Evolutionary conservation across 2,329 filamentous ascomycete species (phyloP), one percentile per base, ranked within the genome.

Genomic region (Colletotrichum navitas): DNA sequence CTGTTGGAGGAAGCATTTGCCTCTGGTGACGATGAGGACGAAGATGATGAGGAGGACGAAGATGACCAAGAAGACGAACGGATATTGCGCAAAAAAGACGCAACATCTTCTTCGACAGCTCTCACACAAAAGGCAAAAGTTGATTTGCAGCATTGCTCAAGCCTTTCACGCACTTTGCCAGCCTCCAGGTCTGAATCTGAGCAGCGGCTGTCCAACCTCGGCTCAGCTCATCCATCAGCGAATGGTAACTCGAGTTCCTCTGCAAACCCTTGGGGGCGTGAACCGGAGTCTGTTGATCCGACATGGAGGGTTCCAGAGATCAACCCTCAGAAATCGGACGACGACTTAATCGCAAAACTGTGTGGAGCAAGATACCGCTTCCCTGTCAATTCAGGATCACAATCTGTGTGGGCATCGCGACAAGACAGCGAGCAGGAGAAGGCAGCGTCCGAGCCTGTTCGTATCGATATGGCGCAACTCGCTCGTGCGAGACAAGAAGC

Each of bases 241-340:
- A 74, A 76, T 26, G 75, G 74, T 3, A 55, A 39, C 2, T 72
- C 74, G 2, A 29, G 70, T 12, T 52, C 68, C 14, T 68, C 72
- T 5, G 68, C 47, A 16, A 66, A 72, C 7, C 16, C 67, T 12
- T 71, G 69, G 49, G 73, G 68, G 7, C 73, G 75, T 26, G 66
- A 74, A 16, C 73, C 74, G 16, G 61, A 67, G 34, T 52, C 74
- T 12, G 65, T 77, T 26, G 83, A 85, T 62, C 80, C 83, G 4
- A 73, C 77, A 0, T 85, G 83, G 83, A 77, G 77, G 34, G 76
- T 76, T 0, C 83, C 83, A 1, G 80, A 81, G 6, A 73, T 84
- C 10, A 77, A 77, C 8, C 72, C 61, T n/a, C 65, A 75, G 2
- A 74, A 72, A 2, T 73, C 76, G 36, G 62, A 68, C 34, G 72